phyloP scores from a whole-genome alignment of 1,284 basidiomycete genomes.

The Earliella scabrosa region DNA sequence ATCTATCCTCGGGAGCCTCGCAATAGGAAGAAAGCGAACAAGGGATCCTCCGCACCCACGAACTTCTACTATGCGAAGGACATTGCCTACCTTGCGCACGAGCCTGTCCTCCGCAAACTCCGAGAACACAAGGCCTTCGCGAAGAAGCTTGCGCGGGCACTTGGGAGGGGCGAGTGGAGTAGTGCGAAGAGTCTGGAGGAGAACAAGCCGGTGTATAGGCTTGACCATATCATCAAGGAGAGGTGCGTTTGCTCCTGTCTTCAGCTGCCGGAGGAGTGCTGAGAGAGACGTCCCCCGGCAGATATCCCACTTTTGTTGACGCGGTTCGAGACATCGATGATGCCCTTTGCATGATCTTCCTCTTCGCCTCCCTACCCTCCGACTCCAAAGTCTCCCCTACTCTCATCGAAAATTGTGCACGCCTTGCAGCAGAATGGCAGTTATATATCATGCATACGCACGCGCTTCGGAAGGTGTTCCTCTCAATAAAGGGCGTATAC shows the following conservation, averaged over 20 bases:
- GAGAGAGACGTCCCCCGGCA: conserved; percentile 36
- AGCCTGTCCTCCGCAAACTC: conserved; percentile 94
- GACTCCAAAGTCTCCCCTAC: conserved; percentile 82
- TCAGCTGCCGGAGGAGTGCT: not conserved
- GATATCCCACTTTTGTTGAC: conserved; percentile 97
- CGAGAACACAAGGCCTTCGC: conserved; percentile 99
- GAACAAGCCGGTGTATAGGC: conserved; percentile 83
- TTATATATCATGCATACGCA: conserved; percentile 92
- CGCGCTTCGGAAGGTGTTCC: conserved; percentile 89
- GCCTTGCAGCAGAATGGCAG: conserved; percentile 93
- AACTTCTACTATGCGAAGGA: conserved; percentile 99
- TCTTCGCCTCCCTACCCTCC: conserved; percentile 91
- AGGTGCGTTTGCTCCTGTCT: conserved; percentile 54
- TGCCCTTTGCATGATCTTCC: conserved; percentile 92
- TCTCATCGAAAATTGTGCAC: conserved; percentile 89
- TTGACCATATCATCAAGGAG: conserved; percentile 99
- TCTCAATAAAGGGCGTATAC: conserved; percentile 99
- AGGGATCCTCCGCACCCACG: conserved; percentile 95
- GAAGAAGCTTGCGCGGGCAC: conserved; percentile 93
- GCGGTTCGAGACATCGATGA: conserved; percentile 97
- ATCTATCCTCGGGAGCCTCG: conserved; percentile 98
- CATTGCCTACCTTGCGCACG: conserved; percentile 96
- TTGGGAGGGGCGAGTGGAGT: conserved; percentile 95
- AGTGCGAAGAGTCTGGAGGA: conserved; percentile 95
- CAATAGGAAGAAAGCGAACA: conserved; percentile 94